Conservation (phyloP, 1,284 basidiomycete species). For the Clitocybe nebularis region DNA sequence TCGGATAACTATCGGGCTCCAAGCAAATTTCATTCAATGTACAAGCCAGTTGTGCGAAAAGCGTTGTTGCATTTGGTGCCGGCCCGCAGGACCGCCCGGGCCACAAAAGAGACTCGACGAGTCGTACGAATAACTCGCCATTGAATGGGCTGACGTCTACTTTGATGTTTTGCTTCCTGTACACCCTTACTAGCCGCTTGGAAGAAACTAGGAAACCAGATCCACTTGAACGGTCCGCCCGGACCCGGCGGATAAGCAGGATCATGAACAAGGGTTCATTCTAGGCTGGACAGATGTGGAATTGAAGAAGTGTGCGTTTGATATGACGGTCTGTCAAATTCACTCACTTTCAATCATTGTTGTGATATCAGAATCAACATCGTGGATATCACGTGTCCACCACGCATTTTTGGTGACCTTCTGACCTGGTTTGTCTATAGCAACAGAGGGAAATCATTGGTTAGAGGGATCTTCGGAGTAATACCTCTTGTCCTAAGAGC, state of each 20-base stretch:
- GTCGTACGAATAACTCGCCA: constrained; percentile 1
- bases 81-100: constrained; percentile 14
- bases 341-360: not conserved
- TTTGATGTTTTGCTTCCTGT: no score
- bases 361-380: no score
- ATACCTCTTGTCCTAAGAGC: no score
- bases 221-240: constrained; percentile 12
- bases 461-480: not conserved
- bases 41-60: not conserved
- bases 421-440: no score
- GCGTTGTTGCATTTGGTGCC: constrained; percentile 1
- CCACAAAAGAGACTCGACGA: constrained; percentile 2
- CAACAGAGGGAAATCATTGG: not conserved
- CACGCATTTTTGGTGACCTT: not conserved
- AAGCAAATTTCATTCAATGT: constrained; percentile 1
- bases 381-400: not conserved
- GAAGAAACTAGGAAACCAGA: not conserved
- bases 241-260: constrained; percentile 7
- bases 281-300: not conserved
- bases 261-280: not conserved
- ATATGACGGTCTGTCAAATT: not conserved
- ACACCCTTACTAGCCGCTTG: no score
- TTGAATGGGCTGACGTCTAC: not conserved
- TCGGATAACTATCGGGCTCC: constrained; percentile 17
- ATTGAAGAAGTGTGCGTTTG: not conserved